phyloP scores from a whole-genome alignment of 768 basidiomycete species.

The Tylopilus vinaceipallidus region DNA sequence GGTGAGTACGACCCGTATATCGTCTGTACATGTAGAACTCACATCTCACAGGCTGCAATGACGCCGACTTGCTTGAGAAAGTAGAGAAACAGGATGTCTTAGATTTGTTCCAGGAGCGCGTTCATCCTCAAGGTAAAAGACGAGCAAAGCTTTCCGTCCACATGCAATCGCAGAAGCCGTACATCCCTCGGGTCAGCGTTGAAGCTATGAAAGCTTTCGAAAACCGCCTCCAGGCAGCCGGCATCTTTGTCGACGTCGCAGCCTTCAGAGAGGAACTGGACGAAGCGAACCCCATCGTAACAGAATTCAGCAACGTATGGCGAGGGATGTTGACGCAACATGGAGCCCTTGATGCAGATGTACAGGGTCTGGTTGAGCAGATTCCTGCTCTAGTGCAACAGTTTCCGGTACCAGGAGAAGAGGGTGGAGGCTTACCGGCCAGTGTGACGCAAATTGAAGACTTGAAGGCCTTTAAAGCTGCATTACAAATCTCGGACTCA shows the following conservation, averaged over 20 bases:
- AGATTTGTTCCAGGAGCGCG: slow-evolving; percentile 61
- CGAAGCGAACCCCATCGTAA: slow-evolving; percentile 53
- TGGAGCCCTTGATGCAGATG: slow-evolving; percentile 40
- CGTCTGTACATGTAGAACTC: background rate
- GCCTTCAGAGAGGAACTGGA: slow-evolving; percentile 52
- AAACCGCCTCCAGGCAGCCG: slow-evolving; percentile 44
- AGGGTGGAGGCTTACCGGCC: slow-evolving; percentile 41
- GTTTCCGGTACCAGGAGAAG: slow-evolving; percentile 55
- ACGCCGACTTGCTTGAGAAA: slow-evolving; percentile 60
- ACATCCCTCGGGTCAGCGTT: slow-evolving; percentile 57
- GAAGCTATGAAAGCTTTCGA: slow-evolving; percentile 65
- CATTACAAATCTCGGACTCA: slow-evolving; percentile 50
- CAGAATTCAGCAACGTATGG: slow-evolving; percentile 69
- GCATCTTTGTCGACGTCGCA: slow-evolving; percentile 48
- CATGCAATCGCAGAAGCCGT: slow-evolving; percentile 67
- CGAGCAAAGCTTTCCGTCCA: slow-evolving; percentile 87
- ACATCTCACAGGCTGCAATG: slow-evolving; percentile 55
- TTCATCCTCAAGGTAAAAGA: slow-evolving; percentile 65
- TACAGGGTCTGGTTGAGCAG: slow-evolving; percentile 45
- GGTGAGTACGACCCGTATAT: slow-evolving; percentile 47
- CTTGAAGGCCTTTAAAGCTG: slow-evolving; percentile 60
- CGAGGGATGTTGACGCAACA: slow-evolving; percentile 38
- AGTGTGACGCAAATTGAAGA: slow-evolving; percentile 66
- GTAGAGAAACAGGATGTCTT: slow-evolving; percentile 77
- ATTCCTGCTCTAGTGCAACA: slow-evolving; percentile 57